Conservation (phyloP, 208 protist genomes). For the Wallacemonas sp. region DNA sequence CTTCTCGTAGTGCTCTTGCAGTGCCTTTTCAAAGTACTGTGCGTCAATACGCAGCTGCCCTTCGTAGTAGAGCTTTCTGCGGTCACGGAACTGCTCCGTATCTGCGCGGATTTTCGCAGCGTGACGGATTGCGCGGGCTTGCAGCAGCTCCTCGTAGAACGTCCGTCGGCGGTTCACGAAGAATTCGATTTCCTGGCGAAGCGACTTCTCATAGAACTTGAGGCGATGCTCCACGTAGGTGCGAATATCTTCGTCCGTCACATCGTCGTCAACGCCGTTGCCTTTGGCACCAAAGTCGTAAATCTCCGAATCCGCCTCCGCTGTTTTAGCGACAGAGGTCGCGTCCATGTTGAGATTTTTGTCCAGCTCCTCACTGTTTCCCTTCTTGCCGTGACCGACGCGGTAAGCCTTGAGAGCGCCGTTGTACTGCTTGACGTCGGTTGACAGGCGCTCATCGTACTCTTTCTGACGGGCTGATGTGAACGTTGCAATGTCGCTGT, state of each 20-base stretch:
- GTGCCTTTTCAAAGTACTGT: constrained; percentile 41
- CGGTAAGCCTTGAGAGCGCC: constrained; percentile 34
- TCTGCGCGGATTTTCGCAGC: constrained; percentile 42
- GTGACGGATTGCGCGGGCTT: constrained; percentile 42
- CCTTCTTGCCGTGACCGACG: constrained; percentile 12
- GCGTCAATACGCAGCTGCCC: constrained; percentile 29
- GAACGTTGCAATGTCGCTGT: constrained; percentile 40
- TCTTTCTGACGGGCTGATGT: constrained; percentile 33
- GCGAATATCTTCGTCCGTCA: constrained; percentile 47
- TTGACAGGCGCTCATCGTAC: constrained; percentile 30
- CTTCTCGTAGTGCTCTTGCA: constrained; percentile 54
- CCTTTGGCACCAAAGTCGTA: constrained; percentile 29
- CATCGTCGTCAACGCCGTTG: constrained; percentile 26
- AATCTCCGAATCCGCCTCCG: constrained; percentile 29
- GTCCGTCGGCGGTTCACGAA: constrained; percentile 32
- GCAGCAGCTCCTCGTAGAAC: constrained; percentile 59
- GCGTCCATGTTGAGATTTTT: constrained; percentile 35
- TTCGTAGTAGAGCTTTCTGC: constrained; percentile 39
- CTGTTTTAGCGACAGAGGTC: constrained; percentile 18
- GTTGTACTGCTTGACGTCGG: constrained; percentile 44
- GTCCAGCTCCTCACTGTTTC: constrained; percentile 3
- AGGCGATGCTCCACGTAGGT: constrained; percentile 42
- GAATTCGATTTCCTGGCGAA: constrained; percentile 37
- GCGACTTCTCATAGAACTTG: constrained; percentile 47
- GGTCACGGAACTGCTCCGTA: constrained; percentile 38